Evolutionary conservation across 805 yeast species (phyloP).

Genomic region (Metschnikowia henanensis): DNA sequence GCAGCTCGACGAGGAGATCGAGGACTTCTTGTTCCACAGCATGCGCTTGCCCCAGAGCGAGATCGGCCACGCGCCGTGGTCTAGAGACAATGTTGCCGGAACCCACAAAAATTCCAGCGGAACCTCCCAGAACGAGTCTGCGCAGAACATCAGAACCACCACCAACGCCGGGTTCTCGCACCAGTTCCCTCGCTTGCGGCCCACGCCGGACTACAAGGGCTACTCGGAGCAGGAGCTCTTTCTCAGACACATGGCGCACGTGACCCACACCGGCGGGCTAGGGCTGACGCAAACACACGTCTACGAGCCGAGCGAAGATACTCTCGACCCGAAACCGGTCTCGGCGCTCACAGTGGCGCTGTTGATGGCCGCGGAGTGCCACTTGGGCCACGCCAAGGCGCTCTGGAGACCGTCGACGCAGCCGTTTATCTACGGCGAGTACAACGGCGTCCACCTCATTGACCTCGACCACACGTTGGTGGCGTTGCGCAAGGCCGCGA

Average conservation of each 20-base stretch:
- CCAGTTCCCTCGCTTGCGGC: slow-evolving; percentile 61
- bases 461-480: slow-evolving; percentile 83
- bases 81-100: slow-evolving; percentile 4
- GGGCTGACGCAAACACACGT: slow-evolving; percentile 68
- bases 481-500: slow-evolving; percentile 77
- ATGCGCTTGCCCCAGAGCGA: slow-evolving; percentile 35
- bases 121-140: slow-evolving; percentile 10
- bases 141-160: slow-evolving; percentile 29
- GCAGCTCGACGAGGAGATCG: slow-evolving; percentile 41
- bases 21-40: slow-evolving; percentile 34
- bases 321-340: slow-evolving; percentile 56
- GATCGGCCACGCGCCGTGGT: slow-evolving; percentile 37
- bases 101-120: background rate
- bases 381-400: slow-evolving; percentile 86
- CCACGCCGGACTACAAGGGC: slow-evolving; percentile 59
- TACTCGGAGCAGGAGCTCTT: slow-evolving; percentile 78
- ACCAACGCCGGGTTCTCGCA: slow-evolving; percentile 29
- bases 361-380: slow-evolving; percentile 90
- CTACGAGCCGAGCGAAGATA: slow-evolving; percentile 68
- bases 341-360: slow-evolving; percentile 64
- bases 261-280: slow-evolving; percentile 49
- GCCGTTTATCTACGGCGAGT: slow-evolving; percentile 83
- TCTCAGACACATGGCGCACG: slow-evolving; percentile 69
- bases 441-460: slow-evolving; percentile 88
- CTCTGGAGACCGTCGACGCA: slow-evolving; percentile 80